Base-by-base conservation (phyloP, 768 basidiomycete species). In the Arthromyces matolae region DNA sequence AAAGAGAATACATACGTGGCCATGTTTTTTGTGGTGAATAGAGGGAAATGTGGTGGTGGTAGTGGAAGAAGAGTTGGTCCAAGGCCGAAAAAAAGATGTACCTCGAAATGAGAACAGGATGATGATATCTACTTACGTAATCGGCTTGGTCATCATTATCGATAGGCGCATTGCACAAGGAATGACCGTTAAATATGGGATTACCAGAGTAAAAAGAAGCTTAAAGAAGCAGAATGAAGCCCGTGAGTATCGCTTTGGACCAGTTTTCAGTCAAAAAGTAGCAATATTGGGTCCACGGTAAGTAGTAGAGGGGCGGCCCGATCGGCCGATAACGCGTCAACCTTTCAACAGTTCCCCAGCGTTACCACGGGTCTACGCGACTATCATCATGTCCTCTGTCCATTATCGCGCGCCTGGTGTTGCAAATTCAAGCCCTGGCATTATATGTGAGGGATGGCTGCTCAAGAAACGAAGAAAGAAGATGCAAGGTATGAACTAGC, bases 391-490 rank as follows among this genome's bases (percentile, higher is more conserved):
- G 48, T 38, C 49, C 31, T 41, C 34, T 34, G 40, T 39, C 14
- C 36, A 46, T 33, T n/a, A n/a, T n/a, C 31, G 35, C 19, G 24
- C 39, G 16, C 16, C 28, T 28, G 45, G 13, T 12, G n/a, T 31
- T 1, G 34, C 33, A 35, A 25, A 16, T 3, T 24, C 4, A 42
- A 45, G 20, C 22, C 13, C 63, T 20, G 58, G 56, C 24, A 60
- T 81, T 41, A 53, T 86, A 4, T 73, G 68, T 42, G 76, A 87
- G 57, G 89, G 89, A 69, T 92, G 88, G 88, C 68, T 91, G 5
- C 72, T 92, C 51, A 92, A 92, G 71, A 93, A 93, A 68, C 73
- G 89, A 56, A 72, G 89, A 54, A 90, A 89, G 75, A 89, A 80
- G 70, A 84, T 91, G 85, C 90, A 92, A 72, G 89, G 89, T 83